A percentile compares a stretch with the other conserved stretches of the same genome.
Evolutionary conservation across 164 flowering plant species (phyloP).

Genomic region (Euptelea pleiosperma): DNA sequence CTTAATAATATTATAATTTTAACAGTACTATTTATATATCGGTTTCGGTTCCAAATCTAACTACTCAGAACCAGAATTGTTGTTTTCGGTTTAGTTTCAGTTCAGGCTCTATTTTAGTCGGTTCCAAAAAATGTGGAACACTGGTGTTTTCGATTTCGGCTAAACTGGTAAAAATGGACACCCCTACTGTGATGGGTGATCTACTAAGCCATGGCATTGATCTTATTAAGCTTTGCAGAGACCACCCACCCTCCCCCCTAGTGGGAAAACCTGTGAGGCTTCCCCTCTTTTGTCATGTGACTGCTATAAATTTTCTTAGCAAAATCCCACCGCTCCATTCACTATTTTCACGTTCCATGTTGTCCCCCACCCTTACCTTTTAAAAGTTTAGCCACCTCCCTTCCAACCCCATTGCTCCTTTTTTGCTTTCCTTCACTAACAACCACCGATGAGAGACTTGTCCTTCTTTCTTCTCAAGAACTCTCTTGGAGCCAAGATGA

Average conservation of each 20-base stretch:
- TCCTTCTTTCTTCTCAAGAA: constrained; percentile 72
- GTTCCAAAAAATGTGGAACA: too few relatives aligned
- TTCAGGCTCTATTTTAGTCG: too few relatives aligned
- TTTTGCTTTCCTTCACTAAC: background rate
- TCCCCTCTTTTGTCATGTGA: constrained; percentile 13
- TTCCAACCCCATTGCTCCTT: background rate
- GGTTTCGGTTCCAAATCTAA: too few relatives aligned
- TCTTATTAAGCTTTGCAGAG: background rate
- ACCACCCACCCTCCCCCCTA: background rate
- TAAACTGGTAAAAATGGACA: too few relatives aligned
- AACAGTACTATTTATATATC: too few relatives aligned
- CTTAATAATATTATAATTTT: too few relatives aligned
- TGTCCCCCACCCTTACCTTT: too few relatives aligned
- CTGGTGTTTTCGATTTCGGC: too few relatives aligned
- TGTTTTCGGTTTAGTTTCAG: too few relatives aligned
- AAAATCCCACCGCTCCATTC: constrained; percentile 1
- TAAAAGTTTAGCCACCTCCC: background rate
- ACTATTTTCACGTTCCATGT: constrained; percentile 12
- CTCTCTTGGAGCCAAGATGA: constrained; percentile 61
- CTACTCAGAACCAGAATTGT: too few relatives aligned
- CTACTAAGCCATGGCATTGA: too few relatives aligned
- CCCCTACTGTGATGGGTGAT: too few relatives aligned
- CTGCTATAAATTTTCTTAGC: background rate
- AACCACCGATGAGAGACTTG: constrained; percentile 46
- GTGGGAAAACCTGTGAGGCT: background rate